Base-by-base conservation (phyloP, 345 rosid genomes). In the Melastoma malabathricum region DNA sequence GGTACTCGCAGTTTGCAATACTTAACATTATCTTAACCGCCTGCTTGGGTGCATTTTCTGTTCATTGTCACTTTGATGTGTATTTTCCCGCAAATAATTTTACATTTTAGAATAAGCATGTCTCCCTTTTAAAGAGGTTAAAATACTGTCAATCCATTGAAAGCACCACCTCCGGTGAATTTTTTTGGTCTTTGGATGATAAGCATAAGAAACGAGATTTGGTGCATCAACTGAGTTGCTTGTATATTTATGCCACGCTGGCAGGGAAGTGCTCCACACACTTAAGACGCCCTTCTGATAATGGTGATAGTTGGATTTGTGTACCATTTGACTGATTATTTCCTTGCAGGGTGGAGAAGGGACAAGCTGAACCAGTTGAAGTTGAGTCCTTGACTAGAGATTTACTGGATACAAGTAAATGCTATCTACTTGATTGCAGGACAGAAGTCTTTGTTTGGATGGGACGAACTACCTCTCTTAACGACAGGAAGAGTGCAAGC, bases 361-460 rank as follows among this genome's bases (percentile, higher is more conserved):
- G 94, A 57, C 65, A 93, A 68, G 75, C 78, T 16, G 81, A 73
- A 60, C 72, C 78, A 9, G 68, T 93, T 31, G 92, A 74, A 66
- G 64, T 75, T 29, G 95, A 83, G 63, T 54, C 82, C 66, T 75
- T 93, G 66, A 64, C 70, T 50, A 84, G 92, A 64, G 89, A 83
- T 56, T 71, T 85, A 62, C 63, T 93, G 48, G 79, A 83, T 56
- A 85, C 97, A 65, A 76, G 68, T 64, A 85, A 69, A 58, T 93
- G 97, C 64, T 88, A 78, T 69, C 72, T 85, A 57, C 83, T 93
- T 7, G 99, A 88, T 59, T 81, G 85, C 54, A 94, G 96, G 61
- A 18, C 67, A 13, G 94, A 93, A 74, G 59, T 93, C 65, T 93
- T 81, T 60, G 83, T 81, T 48, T 93, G 99, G 99, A 93, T 81